Evolutionary conservation across 2,329 filamentous ascomycete genomes (phyloP), one percentile per base, ranked within the genome.

Genomic region (Aspergillus sp.): DNA sequence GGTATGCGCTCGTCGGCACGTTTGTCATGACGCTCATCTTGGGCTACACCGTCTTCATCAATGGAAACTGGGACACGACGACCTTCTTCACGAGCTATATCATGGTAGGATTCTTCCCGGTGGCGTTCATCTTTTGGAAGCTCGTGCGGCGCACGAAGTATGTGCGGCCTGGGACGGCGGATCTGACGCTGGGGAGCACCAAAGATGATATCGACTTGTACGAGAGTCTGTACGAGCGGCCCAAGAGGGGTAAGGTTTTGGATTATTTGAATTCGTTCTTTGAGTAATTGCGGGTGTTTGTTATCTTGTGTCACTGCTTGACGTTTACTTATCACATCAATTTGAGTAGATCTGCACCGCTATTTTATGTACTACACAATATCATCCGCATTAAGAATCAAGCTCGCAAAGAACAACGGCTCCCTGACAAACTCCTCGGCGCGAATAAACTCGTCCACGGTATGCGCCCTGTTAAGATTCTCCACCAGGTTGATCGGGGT

Each of bases 81-180:
- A 80, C 79, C 13, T 92, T 91, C 64, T 71, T 90, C 22, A 87
- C 88, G 64, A 84, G 82, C 72, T 90, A 90, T 67, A 81, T 82
- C 76, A 46, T 76, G 61, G 79, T 90, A 45, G 81, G 80, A 4
- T 71, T 89, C 6, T 89, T 88, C 64, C 84, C 84, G 0, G 63
- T 83, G 0, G 72, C 90, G 3, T 89, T 82, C 65, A 22, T 85
- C 1, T 80, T 80, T 6, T 90, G 86, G 83, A 91, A 91, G 70
- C 24, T 87, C 1, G 59, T 84, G 40, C 82, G 84, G 65, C 79
- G 77, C 65, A 88, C 85, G 0, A 81, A 74, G 46, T 79, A 81
- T 53, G 67, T 77, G 41, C 74, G 73, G 51, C 75, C 82, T 0
- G 70, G 78, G 10, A 79, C 85, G 46, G 80, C 83, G 1, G 84